Conservation (phyloP, 495 filamentous ascomycete species). For the Usnea hakonensis region DNA sequence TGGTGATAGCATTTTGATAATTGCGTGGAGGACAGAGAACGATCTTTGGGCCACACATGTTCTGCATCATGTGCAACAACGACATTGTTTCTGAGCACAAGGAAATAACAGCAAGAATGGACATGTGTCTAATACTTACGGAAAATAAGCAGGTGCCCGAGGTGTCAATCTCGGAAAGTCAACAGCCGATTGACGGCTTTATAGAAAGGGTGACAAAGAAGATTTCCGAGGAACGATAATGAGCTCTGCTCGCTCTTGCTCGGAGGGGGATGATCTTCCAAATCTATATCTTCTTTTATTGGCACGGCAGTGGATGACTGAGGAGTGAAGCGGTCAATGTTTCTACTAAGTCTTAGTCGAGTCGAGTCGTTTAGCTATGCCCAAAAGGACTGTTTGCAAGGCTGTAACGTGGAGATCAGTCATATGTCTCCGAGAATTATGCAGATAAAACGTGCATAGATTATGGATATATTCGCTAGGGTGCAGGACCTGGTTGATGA, state of each 20-base stretch:
- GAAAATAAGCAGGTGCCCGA: background rate
- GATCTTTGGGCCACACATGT: background rate
- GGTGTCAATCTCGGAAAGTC: no score
- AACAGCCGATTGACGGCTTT: background rate
- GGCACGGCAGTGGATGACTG: constrained; percentile 1
- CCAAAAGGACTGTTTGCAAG: background rate
- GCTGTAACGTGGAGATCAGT: constrained; percentile 9
- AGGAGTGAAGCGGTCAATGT: constrained; percentile 5
- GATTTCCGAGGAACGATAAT: background rate
- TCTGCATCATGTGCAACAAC: background rate
- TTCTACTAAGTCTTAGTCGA: background rate
- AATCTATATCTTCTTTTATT: background rate
- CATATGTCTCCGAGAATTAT: background rate
- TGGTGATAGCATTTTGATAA: background rate
- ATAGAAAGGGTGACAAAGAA: background rate
- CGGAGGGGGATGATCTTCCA: background rate
- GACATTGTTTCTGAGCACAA: background rate
- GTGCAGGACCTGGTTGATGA: background rate
- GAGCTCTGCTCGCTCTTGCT: background rate
- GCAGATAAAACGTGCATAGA: background rate
- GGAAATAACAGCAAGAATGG: background rate
- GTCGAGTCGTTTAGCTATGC: background rate
- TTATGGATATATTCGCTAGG: background rate
- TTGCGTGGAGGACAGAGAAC: background rate
- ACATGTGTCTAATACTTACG: constrained; percentile 1